Evolutionary conservation across 2,329 filamentous ascomycete species (phyloP).

Genomic region (Ambrosiella beaveri): DNA sequence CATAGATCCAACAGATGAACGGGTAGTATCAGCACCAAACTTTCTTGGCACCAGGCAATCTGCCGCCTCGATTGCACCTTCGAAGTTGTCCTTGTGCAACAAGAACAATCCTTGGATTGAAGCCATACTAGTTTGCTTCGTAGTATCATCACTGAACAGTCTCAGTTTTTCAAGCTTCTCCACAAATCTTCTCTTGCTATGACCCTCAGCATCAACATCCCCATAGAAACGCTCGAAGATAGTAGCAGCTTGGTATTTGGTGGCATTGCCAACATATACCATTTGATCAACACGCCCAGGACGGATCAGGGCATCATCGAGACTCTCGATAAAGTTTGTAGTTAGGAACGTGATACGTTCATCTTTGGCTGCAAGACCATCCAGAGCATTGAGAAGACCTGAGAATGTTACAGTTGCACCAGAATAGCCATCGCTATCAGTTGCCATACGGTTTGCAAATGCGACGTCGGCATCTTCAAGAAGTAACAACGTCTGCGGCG

Average conservation of each 20-base stretch:
- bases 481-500: slow-evolving; percentile 63
- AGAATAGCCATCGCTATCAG: slow-evolving; percentile 65
- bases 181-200: slow-evolving; percentile 52
- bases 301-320: slow-evolving; percentile 76
- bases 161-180: slow-evolving; percentile 50
- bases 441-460: slow-evolving; percentile 63
- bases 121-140: slow-evolving; percentile 59
- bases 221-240: slow-evolving; percentile 96
- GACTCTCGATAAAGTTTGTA: slow-evolving; percentile 79
- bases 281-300: slow-evolving; percentile 92
- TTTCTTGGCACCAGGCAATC: slow-evolving; percentile 44
- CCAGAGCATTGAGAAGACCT: slow-evolving; percentile 66
- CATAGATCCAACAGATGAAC: slow-evolving; percentile 11
- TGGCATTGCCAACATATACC: slow-evolving; percentile 74
- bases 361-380: slow-evolving; percentile 87
- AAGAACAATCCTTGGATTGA: slow-evolving; percentile 87
- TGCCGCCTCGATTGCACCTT: slow-evolving; percentile 70
- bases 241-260: slow-evolving; percentile 61
- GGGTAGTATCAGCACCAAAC: slow-evolving; percentile 29
- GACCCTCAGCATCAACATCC: slow-evolving; percentile 51
- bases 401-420: slow-evolving; percentile 90
- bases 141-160: slow-evolving; percentile 40
- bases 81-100: slow-evolving; percentile 83
- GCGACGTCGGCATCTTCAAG: slow-evolving; percentile 87
- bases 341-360: slow-evolving; percentile 89